phyloP scores from a whole-genome alignment of 108 stramenopile genomes.

The Aurantiochytrium sp. region DNA sequence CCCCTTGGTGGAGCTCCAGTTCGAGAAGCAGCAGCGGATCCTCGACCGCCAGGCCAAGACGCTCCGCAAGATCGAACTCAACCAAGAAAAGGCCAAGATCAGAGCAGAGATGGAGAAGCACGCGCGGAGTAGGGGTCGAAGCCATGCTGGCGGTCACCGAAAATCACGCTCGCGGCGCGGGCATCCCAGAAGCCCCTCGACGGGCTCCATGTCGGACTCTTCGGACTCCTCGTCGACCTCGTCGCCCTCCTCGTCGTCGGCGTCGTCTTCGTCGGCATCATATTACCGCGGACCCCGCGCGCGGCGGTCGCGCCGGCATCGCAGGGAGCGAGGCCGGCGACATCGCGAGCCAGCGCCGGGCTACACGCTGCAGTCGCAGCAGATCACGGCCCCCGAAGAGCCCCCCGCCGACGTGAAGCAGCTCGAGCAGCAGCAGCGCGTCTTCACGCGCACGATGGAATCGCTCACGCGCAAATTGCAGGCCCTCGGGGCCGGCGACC shows the following conservation, averaged over 20 bases:
- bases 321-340: not conserved
- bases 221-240: not conserved
- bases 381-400: too few relatives aligned
- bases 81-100: not conserved
- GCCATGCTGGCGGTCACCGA: too few relatives aligned
- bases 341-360: too few relatives aligned
- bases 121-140: too few relatives aligned
- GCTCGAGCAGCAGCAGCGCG: not conserved
- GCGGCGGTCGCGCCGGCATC: not conserved
- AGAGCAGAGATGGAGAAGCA: not conserved
- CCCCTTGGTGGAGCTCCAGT: not conserved
- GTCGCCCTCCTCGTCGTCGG: not conserved
- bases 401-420: not conserved
- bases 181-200: too few relatives aligned
- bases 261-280: not conserved
- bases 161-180: too few relatives aligned
- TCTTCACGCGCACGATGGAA: not conserved
- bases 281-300: too few relatives aligned
- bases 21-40: not conserved
- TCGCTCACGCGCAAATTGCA: not conserved
- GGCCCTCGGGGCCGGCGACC: not conserved
- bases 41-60: slow-evolving; percentile 15
- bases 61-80: not conserved
- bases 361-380: too few relatives aligned
- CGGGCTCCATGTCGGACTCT: too few relatives aligned